phyloP scores from a whole-genome alignment of 345 rosid genomes.

The Moringa oleifera region DNA sequence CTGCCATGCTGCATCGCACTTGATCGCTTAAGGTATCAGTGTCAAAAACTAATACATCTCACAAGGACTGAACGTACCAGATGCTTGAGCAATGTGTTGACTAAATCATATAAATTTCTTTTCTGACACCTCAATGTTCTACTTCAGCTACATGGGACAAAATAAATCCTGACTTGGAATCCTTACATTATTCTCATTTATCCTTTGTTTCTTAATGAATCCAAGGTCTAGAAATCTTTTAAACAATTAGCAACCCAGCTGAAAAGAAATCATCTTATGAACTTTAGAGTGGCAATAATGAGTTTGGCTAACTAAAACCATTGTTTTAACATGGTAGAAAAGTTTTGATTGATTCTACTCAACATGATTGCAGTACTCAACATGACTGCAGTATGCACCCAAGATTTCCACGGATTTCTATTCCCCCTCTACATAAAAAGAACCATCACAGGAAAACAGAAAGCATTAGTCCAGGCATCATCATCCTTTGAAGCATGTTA shows the following conservation, averaged over 20 bases:
- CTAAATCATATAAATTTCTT: neutral
- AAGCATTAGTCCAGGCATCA: neutral
- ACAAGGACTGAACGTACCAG: neutral
- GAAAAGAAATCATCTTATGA: neutral
- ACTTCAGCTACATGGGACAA: neutral
- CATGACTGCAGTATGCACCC: too few species aligned
- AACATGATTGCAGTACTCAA: too few species aligned
- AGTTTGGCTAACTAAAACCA: neutral
- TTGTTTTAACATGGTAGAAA: neutral
- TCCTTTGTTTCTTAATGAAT: constrained; percentile 8
- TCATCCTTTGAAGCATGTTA: neutral
- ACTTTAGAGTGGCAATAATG: neutral
- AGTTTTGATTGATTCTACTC: too few species aligned
- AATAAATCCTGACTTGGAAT: neutral
- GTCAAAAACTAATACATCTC: neutral
- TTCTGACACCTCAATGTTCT: too few species aligned
- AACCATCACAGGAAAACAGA: neutral
- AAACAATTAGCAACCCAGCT: constrained; percentile 2
- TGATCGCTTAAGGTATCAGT: neutral
- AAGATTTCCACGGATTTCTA: neutral
- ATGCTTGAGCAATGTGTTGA: neutral
- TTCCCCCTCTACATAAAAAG: neutral
- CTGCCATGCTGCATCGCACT: neutral
- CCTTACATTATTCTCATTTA: neutral
- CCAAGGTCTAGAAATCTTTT: neutral